phyloP scores from a whole-genome alignment of 2,329 filamentous ascomycete genomes.

The Aspergillus candidus region DNA sequence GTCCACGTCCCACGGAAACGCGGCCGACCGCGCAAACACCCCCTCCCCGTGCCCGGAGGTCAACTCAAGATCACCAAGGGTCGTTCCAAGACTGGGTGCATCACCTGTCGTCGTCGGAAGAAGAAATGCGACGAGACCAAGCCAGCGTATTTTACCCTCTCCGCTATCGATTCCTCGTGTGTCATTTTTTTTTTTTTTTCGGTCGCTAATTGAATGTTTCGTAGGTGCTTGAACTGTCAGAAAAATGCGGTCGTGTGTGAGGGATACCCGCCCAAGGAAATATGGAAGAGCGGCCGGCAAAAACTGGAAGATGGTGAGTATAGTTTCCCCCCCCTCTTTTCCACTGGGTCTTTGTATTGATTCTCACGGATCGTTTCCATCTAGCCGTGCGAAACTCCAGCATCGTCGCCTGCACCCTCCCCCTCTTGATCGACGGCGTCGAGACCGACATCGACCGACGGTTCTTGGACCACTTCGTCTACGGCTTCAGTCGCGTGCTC shows the following conservation, averaged over 20 bases:
- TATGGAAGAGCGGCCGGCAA: conserved; percentile 82
- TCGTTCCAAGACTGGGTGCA: conserved; percentile 53
- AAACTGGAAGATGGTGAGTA: conserved; percentile 57
- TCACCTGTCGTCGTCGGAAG: conserved; percentile 55
- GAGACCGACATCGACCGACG: conserved; percentile 73
- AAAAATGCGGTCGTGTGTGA: conserved; percentile 91
- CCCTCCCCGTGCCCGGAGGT: conserved; percentile 53
- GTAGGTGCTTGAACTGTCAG: conserved; percentile 65
- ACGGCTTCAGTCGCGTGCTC: conserved; percentile 70
- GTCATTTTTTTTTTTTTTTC: no score
- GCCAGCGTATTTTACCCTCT: conserved; percentile 34
- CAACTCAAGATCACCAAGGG: conserved; percentile 72
- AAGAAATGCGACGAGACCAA: conserved; percentile 52
- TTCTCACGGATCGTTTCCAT: conserved; percentile 6
- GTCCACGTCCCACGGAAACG: conserved; percentile 52
- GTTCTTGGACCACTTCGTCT: conserved; percentile 78
- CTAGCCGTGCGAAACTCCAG: conserved; percentile 28
- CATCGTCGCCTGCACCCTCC: conserved; percentile 40
- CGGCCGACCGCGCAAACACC: conserved; percentile 77
- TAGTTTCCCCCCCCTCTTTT: not conserved
- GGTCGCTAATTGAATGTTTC: not conserved
- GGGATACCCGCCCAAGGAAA: conserved; percentile 77
- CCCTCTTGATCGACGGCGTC: conserved; percentile 67
- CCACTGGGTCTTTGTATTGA: not conserved
- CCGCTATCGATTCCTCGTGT: conserved; percentile 23